Evolutionary conservation across 2,329 filamentous ascomycete genomes (phyloP), one percentile per base, ranked within the genome.

Genomic region (Fusarium sp.): DNA sequence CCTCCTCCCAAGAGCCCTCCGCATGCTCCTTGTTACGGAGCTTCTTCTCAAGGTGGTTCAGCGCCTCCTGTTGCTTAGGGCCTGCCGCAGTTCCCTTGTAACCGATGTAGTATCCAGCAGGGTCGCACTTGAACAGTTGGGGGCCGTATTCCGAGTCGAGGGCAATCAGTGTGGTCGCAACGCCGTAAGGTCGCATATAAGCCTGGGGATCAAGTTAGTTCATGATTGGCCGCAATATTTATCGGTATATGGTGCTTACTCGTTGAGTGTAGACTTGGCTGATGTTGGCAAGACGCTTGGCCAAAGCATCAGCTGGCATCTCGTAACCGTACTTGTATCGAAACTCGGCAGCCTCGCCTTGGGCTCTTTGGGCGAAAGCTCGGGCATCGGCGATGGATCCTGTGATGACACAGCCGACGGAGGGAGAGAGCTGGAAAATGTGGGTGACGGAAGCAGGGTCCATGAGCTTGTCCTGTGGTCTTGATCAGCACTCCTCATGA

Each of bases 31-130:
- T 98, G 90, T 97, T 98, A 87, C 98, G 97, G 82, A 99, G 90
- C 88, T 98, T 98, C 91, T 98, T 98, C 89, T 99, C 96, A 63
- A 99, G 87, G 82, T 97, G 94, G 83, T 99, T 99, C 80, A 98
- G 89, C 70, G 96, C 96, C 87, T 99, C 96, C 82, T 99, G 96
- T 82, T 98, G 95, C 86, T 99, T 99, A 58, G 96, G 96, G 8
- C 96, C 96, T 10, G 96, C 97, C 56, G 96, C 94, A 49, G 96
- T 98, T 74, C 94, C 96, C 86, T 98, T 98, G 90, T 98, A 99
- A 73, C 96, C 96, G 60, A 95, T 94, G 81, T 96, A 98, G 87
- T 99, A 99, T 66, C 96, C 96, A 61, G 96, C 96, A 51, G 96
- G 96, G 79, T 99, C 96, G 81, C 95, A 98, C 86, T 98, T 99